Base-by-base conservation (phyloP, 371 early-diverging fungal genomes). In the Mucor ambiguus region DNA sequence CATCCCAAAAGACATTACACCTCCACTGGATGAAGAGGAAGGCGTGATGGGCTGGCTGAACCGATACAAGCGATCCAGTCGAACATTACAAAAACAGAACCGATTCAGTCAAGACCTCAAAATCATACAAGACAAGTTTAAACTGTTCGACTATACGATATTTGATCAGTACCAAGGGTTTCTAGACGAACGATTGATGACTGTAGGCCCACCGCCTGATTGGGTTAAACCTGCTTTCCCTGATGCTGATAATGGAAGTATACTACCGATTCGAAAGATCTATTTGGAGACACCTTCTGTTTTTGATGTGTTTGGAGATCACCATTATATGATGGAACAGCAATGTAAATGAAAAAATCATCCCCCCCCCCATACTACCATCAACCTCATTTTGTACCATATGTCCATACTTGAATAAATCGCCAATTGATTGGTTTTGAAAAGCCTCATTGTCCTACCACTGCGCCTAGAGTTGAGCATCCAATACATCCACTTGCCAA, bases 151-250 rank as follows among this genome's bases (percentile, higher is more conserved):
- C 63, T 85, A 79, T 61, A 83, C 82, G 7, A 75, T 87, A 20
- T 87, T 82, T 69, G 85, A 87, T 60, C 72, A 71, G 46, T 87
- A 87, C 44, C 70, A 81, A 60, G 87, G 87, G 0, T 71, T 83
- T 64, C 57, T 84, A 3, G 84, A 87, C 63, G 73, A 79, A 18
- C 63, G 74, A 12, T 76, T 75, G 14, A 80, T 79, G 78, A 82
- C 86, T 5, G 87, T 87, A 2, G 85, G 86, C 0, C 84, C 84
- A 18, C 87, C 87, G 0, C 87, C 87, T 1, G 72, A 76, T 41
- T 87, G 87, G 87, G 87, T 87, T 1, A 82, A 82, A 32, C 82
- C 82, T 24, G 82, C 82, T 12, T 77, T 75, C 60, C 72, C 67
- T 8, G 76, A 69, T 24, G 72, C 76, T 3, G 77, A 77, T 44